phyloP scores from a whole-genome alignment of 1,284 basidiomycete species.

The Testicularia cyperi region DNA sequence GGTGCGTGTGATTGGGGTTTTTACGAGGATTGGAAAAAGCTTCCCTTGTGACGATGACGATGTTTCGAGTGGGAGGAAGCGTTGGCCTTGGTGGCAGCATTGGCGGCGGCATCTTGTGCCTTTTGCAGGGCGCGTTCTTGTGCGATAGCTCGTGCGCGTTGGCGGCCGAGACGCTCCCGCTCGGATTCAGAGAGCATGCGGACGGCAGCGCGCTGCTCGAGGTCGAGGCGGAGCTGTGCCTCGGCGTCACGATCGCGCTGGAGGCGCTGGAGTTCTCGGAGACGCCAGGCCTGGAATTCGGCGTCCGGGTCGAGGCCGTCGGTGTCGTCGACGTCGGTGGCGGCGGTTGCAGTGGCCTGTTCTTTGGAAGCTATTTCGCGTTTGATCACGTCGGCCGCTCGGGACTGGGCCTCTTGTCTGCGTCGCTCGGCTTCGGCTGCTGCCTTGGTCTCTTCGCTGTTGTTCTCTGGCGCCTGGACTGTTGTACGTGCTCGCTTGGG shows the following conservation, averaged over 20 bases:
- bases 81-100: conserved; percentile 99
- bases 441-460: conserved; percentile 66
- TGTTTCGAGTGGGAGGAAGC: no score
- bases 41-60: no score
- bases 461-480: conserved; percentile 2
- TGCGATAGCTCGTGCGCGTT: conserved; percentile 3
- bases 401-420: conserved; percentile 77
- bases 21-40: no score
- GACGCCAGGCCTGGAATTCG: conserved; percentile 94
- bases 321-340: conserved; percentile 84
- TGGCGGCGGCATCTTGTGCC: no score
- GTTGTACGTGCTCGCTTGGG: conserved; percentile 70
- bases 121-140: no score
- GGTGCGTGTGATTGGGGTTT: no score
- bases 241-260: conserved; percentile 86
- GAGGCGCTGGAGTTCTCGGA: conserved; percentile 86
- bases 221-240: conserved; percentile 74
- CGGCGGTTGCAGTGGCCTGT: conserved; percentile 71
- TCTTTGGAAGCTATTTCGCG: conserved; percentile 83
- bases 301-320: conserved; percentile 85
- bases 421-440: conserved; percentile 69
- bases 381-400: conserved; percentile 83
- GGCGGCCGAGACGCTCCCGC: conserved; percentile 61
- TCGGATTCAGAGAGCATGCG: conserved; percentile 89
- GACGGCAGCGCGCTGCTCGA: conserved; percentile 84